These are phyloP conservation scores for Sugiyamaella novakii DNA, from an alignment of 1,139 yeast species.

Conservation along the genomic window DNA sequence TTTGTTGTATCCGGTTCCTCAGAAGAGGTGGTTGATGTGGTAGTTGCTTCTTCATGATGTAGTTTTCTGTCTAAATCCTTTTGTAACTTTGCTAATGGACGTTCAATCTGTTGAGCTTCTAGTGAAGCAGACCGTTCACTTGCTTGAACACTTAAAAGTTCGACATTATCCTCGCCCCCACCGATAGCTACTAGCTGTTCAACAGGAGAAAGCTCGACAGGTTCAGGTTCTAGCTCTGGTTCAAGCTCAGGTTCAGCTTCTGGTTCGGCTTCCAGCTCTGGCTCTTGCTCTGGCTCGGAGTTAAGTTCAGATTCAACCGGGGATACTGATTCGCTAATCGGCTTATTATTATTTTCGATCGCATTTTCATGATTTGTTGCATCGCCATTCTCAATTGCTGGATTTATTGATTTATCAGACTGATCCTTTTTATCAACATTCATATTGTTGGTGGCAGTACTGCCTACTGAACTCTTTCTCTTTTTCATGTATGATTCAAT, in stretches of 20 bases:
- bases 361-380: background rate
- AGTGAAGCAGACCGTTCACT: slow-evolving; percentile 57
- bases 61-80: slow-evolving; percentile 64
- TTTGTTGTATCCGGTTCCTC: slow-evolving; percentile 4
- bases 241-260: slow-evolving; percentile 29
- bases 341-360: background rate
- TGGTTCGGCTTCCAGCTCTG: slow-evolving; percentile 20
- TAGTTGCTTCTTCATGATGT: slow-evolving; percentile 31
- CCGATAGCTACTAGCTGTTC: slow-evolving; percentile 33
- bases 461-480: slow-evolving; percentile 28
- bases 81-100: slow-evolving; percentile 85
- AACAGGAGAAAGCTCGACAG: slow-evolving; percentile 27
- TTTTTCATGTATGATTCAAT: slow-evolving; percentile 20
- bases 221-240: slow-evolving; percentile 20
- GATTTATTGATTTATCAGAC: slow-evolving; percentile 4
- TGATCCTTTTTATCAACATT: slow-evolving; percentile 14
- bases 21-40: background rate
- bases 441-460: slow-evolving; percentile 30
- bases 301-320: background rate
- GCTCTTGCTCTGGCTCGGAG: slow-evolving; percentile 8
- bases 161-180: slow-evolving; percentile 34
- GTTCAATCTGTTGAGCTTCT: slow-evolving; percentile 67
- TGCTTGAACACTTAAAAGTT: slow-evolving; percentile 43
- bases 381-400: background rate
- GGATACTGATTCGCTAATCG: background rate